Percentiles rank a stretch among this genome's conserved stretches.
Conservation (phyloP, 805 yeast genomes). For the Schizosaccharomyces osmophilus region DNA sequence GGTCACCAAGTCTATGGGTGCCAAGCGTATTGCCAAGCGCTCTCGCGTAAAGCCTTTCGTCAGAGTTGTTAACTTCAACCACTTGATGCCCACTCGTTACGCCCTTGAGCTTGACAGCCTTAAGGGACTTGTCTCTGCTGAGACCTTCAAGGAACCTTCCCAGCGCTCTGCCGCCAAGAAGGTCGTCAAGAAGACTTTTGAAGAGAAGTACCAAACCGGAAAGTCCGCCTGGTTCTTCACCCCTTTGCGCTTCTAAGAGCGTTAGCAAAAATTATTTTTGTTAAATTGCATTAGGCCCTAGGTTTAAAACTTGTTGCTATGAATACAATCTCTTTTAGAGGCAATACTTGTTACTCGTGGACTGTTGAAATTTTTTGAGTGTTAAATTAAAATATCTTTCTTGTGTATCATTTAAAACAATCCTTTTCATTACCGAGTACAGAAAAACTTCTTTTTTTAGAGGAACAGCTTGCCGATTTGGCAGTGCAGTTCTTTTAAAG, state of each 20-base stretch:
- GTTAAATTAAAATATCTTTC: too few relatives aligned
- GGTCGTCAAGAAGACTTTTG: slow-evolving; percentile 95
- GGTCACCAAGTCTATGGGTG: slow-evolving; percentile 84
- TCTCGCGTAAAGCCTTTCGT: slow-evolving; percentile 95
- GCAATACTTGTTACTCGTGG: too few relatives aligned
- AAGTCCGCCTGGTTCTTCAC: slow-evolving; percentile 99
- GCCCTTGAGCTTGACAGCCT: slow-evolving; percentile 87
- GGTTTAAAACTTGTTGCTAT: background rate
- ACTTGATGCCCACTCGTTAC: slow-evolving; percentile 98
- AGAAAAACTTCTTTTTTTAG: too few relatives aligned
- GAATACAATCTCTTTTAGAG: background rate
- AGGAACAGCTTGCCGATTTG: too few relatives aligned
- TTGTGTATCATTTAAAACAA: too few relatives aligned
- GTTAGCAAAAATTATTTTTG: background rate
- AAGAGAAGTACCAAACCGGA: slow-evolving; percentile 97
- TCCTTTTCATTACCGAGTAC: too few relatives aligned
- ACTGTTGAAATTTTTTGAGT: too few relatives aligned
- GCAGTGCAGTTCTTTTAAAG: too few relatives aligned
- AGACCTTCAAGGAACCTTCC: slow-evolving; percentile 88
- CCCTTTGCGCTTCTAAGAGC: slow-evolving; percentile 65
- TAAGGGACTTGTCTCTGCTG: slow-evolving; percentile 76
- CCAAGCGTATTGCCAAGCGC: slow-evolving; percentile 91
- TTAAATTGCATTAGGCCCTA: background rate
- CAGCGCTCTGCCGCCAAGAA: slow-evolving; percentile 98
- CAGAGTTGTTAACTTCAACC: slow-evolving; percentile 98